A percentile compares a stretch with the other conserved stretches of the same genome.
Evolutionary conservation across 208 protist species (phyloP).

Genomic region (Crithidia fasciculata): DNA sequence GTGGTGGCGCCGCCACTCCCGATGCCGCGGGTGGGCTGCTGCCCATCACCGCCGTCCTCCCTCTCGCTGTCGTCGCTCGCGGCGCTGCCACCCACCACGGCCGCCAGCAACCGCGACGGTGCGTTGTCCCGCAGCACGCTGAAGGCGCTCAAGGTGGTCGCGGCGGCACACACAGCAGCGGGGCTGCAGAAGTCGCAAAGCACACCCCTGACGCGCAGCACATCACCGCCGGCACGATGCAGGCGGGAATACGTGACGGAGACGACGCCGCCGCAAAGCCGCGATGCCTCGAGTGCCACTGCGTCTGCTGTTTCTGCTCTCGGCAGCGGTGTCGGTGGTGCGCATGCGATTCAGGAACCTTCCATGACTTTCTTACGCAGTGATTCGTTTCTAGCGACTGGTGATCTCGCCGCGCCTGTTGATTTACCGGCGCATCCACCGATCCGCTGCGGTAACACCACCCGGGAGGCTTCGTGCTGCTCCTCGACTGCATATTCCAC

Average conservation of each 20-base stretch:
- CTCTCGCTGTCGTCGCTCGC: too few relatives aligned
- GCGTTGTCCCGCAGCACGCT: not conserved
- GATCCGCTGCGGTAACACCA: not conserved
- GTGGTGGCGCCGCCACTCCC: slow-evolving; percentile 9
- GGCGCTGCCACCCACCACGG: too few relatives aligned
- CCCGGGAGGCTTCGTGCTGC: too few relatives aligned
- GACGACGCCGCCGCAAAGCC: not conserved
- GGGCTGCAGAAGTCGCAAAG: too few relatives aligned
- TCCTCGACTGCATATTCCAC: too few relatives aligned
- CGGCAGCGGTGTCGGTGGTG: too few relatives aligned
- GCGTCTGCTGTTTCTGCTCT: too few relatives aligned
- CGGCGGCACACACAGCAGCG: not conserved
- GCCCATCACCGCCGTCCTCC: not conserved
- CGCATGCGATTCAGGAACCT: too few relatives aligned
- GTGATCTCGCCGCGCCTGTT: not conserved
- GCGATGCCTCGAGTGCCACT: too few relatives aligned
- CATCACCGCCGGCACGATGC: not conserved
- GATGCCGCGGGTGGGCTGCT: not conserved
- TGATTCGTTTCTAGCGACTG: not conserved
- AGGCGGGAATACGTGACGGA: not conserved
- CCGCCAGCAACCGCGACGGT: not conserved
- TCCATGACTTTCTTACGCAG: not conserved
- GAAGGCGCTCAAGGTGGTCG: not conserved
- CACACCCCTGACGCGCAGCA: not conserved
- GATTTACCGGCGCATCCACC: not conserved